phyloP scores from a whole-genome alignment of 192 early-diverging fungal species.

The Dissophora ornata region DNA sequence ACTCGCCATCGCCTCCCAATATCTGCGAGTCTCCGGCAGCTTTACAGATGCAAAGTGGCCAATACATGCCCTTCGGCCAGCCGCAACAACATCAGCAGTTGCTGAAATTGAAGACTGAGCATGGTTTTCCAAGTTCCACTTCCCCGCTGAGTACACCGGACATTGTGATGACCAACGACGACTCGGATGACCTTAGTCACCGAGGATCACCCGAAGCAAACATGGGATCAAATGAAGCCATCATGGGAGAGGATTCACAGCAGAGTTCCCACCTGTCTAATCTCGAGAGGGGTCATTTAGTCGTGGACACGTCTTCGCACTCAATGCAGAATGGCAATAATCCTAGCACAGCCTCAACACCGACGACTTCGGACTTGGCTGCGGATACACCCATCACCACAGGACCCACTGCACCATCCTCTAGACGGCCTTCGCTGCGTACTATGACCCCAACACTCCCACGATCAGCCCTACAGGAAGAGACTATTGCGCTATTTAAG shows the following conservation, averaged over 20 bases:
- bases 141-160: slow-evolving; percentile 16
- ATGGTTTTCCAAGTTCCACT: slow-evolving; percentile 13
- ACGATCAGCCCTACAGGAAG: slow-evolving; percentile 42
- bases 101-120: slow-evolving; percentile 30
- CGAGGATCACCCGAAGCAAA: slow-evolving; percentile 15
- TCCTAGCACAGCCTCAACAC: slow-evolving; percentile 5
- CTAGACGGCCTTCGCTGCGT: slow-evolving; percentile 31
- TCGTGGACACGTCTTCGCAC: slow-evolving; percentile 4
- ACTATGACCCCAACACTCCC: slow-evolving; percentile 41
- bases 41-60: neutral
- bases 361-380: neutral
- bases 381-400: slow-evolving; percentile 7
- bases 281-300: slow-evolving; percentile 7
- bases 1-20: neutral
- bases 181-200: slow-evolving; percentile 14
- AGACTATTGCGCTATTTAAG: slow-evolving; percentile 47
- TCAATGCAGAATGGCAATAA: neutral
- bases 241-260: neutral
- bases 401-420: slow-evolving; percentile 24
- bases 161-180: slow-evolving; percentile 19
- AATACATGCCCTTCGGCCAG: slow-evolving; percentile 8
- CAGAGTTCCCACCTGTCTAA: neutral
- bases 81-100: slow-evolving; percentile 41
- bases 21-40: neutral
- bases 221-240: slow-evolving; percentile 8